phyloP scores from a whole-genome alignment of 202 grass and related monocot genomes.

The Panicum hallii region DNA sequence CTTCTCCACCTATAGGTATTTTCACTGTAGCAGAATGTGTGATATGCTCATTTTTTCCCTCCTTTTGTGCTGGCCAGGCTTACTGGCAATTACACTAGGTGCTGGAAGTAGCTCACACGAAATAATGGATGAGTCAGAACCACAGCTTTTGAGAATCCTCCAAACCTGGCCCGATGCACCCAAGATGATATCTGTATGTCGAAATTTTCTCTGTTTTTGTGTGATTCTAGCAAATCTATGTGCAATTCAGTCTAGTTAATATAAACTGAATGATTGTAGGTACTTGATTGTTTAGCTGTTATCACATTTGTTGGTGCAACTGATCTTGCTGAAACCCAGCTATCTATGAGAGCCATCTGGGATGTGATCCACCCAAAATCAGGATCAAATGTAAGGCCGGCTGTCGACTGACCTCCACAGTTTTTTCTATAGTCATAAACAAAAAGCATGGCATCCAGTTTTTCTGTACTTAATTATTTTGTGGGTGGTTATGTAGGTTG shows the following conservation, averaged over 20 bases:
- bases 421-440: background rate
- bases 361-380: slow-evolving; percentile 94
- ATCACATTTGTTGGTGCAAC: slow-evolving; percentile 82
- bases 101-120: slow-evolving; percentile 62
- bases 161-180: slow-evolving; percentile 67
- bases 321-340: slow-evolving; percentile 83
- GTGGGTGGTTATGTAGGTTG: slow-evolving; percentile 57
- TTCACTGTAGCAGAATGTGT: background rate
- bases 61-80: slow-evolving; percentile 46
- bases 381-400: slow-evolving; percentile 68
- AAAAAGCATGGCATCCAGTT: background rate
- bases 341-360: slow-evolving; percentile 81
- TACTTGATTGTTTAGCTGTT: slow-evolving; percentile 76
- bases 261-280: slow-evolving; percentile 48
- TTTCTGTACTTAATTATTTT: slow-evolving; percentile 28
- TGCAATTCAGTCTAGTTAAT: slow-evolving; percentile 23
- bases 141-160: slow-evolving; percentile 66
- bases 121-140: slow-evolving; percentile 73
- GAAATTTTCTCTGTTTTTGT: background rate
- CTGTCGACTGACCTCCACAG: slow-evolving; percentile 31
- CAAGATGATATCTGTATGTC: slow-evolving; percentile 77
- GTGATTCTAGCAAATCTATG: background rate
- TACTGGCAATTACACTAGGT: slow-evolving; percentile 80
- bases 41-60: background rate
- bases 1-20: background rate